Percentiles rank a stretch among this genome's conserved stretches.
Evolutionary conservation across 2,329 filamentous ascomycete genomes (phyloP).

Genomic region (Lomentospora prolificans): DNA sequence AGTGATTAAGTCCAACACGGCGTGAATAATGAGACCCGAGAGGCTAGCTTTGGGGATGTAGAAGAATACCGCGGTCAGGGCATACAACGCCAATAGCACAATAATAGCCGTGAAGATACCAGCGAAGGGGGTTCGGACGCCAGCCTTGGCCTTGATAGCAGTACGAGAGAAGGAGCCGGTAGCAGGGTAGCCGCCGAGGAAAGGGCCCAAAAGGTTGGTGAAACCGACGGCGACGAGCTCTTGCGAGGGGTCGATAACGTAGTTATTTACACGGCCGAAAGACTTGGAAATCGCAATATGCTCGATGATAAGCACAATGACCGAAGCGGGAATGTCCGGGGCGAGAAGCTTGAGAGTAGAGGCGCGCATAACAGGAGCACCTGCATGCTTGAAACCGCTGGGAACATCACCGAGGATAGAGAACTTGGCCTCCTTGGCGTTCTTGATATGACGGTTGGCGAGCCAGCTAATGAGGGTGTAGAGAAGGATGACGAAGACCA

Average conservation of each 20-base stretch:
- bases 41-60: conserved; percentile 80
- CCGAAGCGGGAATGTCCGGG: conserved; percentile 66
- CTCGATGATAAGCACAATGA: conserved; percentile 93
- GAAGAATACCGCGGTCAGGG: conserved; percentile 79
- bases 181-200: conserved; percentile 75
- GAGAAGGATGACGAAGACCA: conserved; percentile 69
- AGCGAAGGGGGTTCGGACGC: conserved; percentile 82
- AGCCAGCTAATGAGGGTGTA: conserved; percentile 71
- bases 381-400: conserved; percentile 68
- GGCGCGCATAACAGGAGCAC: conserved; percentile 57
- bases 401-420: conserved; percentile 53
- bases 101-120: conserved; percentile 80
- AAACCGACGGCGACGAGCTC: conserved; percentile 92
- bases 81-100: conserved; percentile 84
- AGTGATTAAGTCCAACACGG: conserved; percentile 85
- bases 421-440: conserved; percentile 45
- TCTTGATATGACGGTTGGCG: conserved; percentile 49
- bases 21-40: conserved; percentile 88
- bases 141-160: conserved; percentile 94
- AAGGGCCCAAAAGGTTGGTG: conserved; percentile 80
- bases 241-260: conserved; percentile 89
- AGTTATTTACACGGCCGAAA: conserved; percentile 92
- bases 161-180: conserved; percentile 95
- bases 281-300: conserved; percentile 97
- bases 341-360: conserved; percentile 60